Evolutionary conservation across 2,329 filamentous ascomycete genomes (phyloP), one percentile per base, ranked within the genome.

Genomic region (Ceratocystiopsis brevicomis): DNA sequence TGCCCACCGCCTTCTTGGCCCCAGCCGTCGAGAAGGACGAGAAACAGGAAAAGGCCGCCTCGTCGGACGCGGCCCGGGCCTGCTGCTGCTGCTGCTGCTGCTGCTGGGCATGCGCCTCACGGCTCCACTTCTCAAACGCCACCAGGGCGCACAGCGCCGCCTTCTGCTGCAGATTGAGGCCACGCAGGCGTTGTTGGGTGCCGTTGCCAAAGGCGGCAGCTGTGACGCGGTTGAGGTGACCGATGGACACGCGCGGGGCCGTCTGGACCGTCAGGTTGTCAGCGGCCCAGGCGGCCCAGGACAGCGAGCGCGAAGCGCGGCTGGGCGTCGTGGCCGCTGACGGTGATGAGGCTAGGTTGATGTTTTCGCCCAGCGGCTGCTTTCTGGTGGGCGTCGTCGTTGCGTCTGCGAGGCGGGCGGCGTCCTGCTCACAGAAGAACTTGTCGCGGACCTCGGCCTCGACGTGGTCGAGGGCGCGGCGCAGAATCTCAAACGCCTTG

Each of bases 131-230:
- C 58, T 95, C 87, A n/a, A 90, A 74, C 3, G 85, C 84, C 36
- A 88, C 71, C 14, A 98, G 68, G 0, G 88, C 76, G 62, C 90
- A 98, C 11, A 98, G 69, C 0, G 88, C 86, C 4, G 88, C 90
- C 59, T 94, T 96, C 59, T 98, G 90, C 57, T 98, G 92, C 3
- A 98, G 69, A 57, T 96, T 98, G 45, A 98, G 73, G 5, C 78
- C 77, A 58, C 82, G 80, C 14, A 98, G 73, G 45, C 90, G 76
- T 53, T 95, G 85, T 13, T 70, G 74, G 1, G 86, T 81, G 34
- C 87, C 87, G 52, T 95, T 88, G 57, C 82, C 84, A 59, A 98
- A 95, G 1, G 85, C 82, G 4, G 84, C 76, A 0, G 87, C 77
- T 0, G 90, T 94, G 47, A 96, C 79, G 53, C 84, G 86, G 56